Percentiles rank a stretch among this genome's conserved stretches.
These are phyloP conservation scores for Phaseolus coccineus DNA, from an alignment of 331 rosid genomes.

Conservation along the genomic window DNA sequence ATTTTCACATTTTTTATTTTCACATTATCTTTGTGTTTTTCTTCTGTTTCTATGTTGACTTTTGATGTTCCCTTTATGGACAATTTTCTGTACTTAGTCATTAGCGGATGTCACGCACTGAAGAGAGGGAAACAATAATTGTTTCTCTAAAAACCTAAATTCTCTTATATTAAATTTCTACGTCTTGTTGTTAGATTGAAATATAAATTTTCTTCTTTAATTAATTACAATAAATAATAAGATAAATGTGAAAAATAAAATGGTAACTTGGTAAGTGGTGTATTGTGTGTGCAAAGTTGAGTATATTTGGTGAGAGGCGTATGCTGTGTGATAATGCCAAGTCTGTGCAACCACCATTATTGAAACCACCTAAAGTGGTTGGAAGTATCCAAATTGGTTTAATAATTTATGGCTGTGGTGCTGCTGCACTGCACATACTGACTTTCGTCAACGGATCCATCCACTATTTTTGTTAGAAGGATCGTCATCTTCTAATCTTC, in stretches of 20 bases:
- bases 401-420: conserved; percentile 24
- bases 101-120: neutral
- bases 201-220: too few species aligned
- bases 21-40: neutral
- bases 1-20: neutral
- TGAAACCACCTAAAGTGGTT: conserved; percentile 33
- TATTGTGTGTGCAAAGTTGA: too few species aligned
- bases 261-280: neutral
- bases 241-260: neutral
- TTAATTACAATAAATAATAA: too few species aligned
- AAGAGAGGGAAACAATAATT: neutral
- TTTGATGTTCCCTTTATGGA: neutral
- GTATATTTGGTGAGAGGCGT: neutral
- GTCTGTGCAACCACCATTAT: conserved; percentile 20
- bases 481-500: neutral
- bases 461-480: neutral
- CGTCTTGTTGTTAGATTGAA: too few species aligned
- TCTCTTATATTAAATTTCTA: neutral
- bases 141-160: neutral
- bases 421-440: neutral
- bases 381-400: neutral
- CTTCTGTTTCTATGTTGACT: neutral
- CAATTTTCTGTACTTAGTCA: neutral
- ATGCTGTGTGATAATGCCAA: conserved; percentile 8
- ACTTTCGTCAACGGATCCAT: conserved; percentile 10